Conservation (phyloP, 2,329 filamentous ascomycete species). For the Cladosporium sp. region DNA sequence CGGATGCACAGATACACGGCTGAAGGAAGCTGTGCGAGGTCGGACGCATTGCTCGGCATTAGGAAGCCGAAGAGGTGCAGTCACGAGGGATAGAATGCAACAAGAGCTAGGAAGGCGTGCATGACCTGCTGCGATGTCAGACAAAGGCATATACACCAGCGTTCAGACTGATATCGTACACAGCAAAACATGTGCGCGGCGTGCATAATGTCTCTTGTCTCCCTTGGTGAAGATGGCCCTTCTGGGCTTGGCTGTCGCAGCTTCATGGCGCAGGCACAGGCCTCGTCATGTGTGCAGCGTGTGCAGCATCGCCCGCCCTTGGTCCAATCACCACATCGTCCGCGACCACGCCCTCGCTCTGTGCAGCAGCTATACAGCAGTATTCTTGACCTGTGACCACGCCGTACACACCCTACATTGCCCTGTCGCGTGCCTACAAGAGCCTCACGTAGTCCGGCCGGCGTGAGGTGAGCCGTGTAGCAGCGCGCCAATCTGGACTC, state of each 20-base stretch:
- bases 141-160: not conserved
- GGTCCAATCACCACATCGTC: constrained; percentile 4
- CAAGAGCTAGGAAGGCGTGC: not conserved
- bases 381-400: constrained; percentile 6
- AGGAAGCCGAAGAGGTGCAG: not conserved
- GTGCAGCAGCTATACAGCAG: not conserved
- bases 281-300: not conserved
- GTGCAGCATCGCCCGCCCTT: not conserved
- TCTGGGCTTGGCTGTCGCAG: not conserved
- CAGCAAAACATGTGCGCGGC: too few species aligned
- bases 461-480: not conserved
- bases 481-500: constrained; percentile 2
- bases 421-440: constrained; percentile 6
- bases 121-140: not conserved
- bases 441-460: constrained; percentile 4
- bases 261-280: not conserved
- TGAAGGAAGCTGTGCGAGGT: not conserved
- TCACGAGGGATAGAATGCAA: not conserved
- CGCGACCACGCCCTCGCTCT: not conserved
- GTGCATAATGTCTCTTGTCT: too few species aligned
- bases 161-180: too few species aligned
- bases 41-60: not conserved
- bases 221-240: too few species aligned
- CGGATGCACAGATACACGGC: not conserved
- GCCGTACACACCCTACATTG: not conserved